Evolutionary conservation across 192 early-diverging fungal species (phyloP).

Genomic region (Coemansia sp.): DNA sequence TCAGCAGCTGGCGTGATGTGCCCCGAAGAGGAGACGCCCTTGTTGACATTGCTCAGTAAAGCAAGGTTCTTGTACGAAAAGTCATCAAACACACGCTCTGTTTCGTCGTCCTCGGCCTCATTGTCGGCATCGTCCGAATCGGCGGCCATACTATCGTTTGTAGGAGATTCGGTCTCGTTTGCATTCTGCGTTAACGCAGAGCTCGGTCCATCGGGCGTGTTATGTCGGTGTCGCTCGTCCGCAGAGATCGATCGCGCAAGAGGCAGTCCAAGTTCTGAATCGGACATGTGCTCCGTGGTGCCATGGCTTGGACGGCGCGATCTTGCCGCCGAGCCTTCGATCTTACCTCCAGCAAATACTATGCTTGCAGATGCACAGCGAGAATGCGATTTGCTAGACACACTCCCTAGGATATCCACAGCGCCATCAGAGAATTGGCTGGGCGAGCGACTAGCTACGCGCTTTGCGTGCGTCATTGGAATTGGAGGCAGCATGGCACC

Average conservation of each 20-base stretch:
- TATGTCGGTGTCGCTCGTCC: conserved; percentile 33
- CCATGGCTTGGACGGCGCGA: conserved; percentile 43
- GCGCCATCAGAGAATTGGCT: conserved; percentile 27
- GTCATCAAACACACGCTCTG: conserved; percentile 59
- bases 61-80: conserved; percentile 69
- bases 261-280: conserved; percentile 12
- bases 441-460: conserved; percentile 22
- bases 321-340: not conserved
- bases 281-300: conserved; percentile 9
- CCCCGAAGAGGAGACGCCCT: conserved; percentile 57
- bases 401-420: conserved; percentile 5
- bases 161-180: conserved; percentile 16
- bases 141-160: conserved; percentile 11
- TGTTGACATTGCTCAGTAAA: conserved; percentile 63
- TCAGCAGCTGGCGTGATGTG: conserved; percentile 30
- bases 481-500: conserved; percentile 1
- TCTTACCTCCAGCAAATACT: conserved; percentile 17
- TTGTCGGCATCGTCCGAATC: conserved; percentile 14
- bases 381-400: conserved; percentile 36
- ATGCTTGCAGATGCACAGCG: conserved; percentile 47
- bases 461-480: conserved; percentile 20
- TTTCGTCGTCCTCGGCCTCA: conserved; percentile 21
- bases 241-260: conserved; percentile 45
- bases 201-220: not conserved
- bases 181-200: conserved; percentile 7